phyloP scores from a whole-genome alignment of 768 basidiomycete species.

The Lentinus tigrinus region DNA sequence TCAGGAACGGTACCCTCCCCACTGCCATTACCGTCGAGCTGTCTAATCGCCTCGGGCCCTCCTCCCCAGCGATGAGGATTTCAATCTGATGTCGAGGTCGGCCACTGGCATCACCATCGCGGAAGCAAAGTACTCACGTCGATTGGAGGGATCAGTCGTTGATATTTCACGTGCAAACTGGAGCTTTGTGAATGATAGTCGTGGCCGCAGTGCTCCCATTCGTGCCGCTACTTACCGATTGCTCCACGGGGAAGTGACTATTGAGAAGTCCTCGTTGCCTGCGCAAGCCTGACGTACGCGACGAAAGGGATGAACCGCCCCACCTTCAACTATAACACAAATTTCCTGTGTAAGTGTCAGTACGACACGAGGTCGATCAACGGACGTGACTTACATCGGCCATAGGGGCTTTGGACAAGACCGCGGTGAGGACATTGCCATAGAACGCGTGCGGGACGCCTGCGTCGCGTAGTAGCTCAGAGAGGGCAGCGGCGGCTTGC shows the following conservation, averaged over 20 bases:
- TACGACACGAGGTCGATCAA: neutral
- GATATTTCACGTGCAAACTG: conserved; percentile 76
- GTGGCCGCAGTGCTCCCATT: neutral
- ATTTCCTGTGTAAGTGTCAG: conserved; percentile 59
- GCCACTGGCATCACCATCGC: neutral
- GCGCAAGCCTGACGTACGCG: conserved; percentile 75
- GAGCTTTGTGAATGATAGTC: conserved; percentile 9
- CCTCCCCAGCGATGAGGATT: conserved; percentile 78
- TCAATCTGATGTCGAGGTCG: conserved; percentile 56
- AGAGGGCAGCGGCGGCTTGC: conserved; percentile 77
- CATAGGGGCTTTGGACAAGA: conserved; percentile 62
- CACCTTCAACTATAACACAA: conserved; percentile 78
- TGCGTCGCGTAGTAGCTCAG: conserved; percentile 52
- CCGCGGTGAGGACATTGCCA: conserved; percentile 69
- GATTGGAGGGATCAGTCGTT: conserved; percentile 72
- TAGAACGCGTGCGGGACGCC: conserved; percentile 80
- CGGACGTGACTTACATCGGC: conserved; percentile 54
- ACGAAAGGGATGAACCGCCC: conserved; percentile 70
- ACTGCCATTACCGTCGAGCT: conserved; percentile 63
- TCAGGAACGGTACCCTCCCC: conserved; percentile 75
- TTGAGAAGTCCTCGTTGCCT: conserved; percentile 61
- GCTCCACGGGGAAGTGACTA: conserved; percentile 80
- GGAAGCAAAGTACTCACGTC: conserved; percentile 48
- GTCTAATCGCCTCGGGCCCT: conserved; percentile 75
- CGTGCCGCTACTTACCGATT: conserved; percentile 54